These are phyloP conservation scores for Starmerella bombi DNA, from an alignment of 805 yeast species.

Conservation along the genomic window DNA sequence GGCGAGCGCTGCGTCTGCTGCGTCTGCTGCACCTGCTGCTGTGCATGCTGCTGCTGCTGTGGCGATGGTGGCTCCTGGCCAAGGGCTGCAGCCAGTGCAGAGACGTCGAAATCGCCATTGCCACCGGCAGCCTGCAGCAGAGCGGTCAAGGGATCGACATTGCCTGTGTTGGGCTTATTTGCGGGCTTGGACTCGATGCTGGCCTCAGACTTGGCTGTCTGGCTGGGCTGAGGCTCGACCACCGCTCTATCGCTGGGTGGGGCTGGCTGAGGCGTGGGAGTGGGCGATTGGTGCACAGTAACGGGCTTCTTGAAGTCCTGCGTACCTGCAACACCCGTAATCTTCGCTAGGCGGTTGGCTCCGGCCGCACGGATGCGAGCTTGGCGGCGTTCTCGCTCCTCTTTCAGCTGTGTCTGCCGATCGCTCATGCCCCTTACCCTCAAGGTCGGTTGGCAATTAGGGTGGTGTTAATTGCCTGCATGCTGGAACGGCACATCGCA, in stretches of 20 bases:
- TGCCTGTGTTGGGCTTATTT: not conserved
- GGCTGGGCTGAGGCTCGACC: not conserved
- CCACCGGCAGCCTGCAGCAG: not conserved
- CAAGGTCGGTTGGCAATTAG: too few species aligned
- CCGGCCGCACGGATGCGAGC: slow-evolving; percentile 25
- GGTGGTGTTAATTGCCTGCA: too few species aligned
- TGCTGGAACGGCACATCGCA: too few species aligned
- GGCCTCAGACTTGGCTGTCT: too few species aligned
- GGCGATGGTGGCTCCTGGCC: not conserved
- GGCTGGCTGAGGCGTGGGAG: not conserved
- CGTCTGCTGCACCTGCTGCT: slow-evolving; percentile 1
- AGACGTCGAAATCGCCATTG: not conserved
- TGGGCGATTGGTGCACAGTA: not conserved
- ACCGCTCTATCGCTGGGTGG: not conserved
- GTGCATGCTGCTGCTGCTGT: not conserved
- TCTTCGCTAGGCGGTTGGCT: slow-evolving; percentile 24
- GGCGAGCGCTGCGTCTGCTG: too few species aligned
- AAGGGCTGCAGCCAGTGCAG: not conserved
- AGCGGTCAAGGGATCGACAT: not conserved
- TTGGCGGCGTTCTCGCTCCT: slow-evolving; percentile 25
- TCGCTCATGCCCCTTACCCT: slow-evolving; percentile 1
- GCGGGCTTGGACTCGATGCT: not conserved
- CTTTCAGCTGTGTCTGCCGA: slow-evolving; percentile 8
- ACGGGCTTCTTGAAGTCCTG: slow-evolving; percentile 17
- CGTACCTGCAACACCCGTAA: slow-evolving; percentile 23